A percentile compares a stretch with the other conserved stretches of the same genome.
These are phyloP conservation scores for Populus hybrid DNA, from an alignment of 441 rosid genomes.

Conservation along the genomic window DNA sequence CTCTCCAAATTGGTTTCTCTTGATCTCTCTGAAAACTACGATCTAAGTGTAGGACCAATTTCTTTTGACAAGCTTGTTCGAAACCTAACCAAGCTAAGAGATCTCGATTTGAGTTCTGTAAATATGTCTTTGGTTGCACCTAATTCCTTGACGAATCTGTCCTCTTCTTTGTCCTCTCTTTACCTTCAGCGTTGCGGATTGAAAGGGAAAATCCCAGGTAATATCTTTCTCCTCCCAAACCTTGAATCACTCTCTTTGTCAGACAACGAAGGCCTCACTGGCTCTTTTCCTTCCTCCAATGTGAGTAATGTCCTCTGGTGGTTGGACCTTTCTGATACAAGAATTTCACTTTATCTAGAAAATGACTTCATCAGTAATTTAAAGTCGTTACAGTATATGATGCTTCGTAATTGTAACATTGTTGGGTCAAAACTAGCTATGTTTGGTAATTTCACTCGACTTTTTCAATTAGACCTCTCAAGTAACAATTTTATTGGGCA, in stretches of 20 bases:
- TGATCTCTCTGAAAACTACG: not conserved
- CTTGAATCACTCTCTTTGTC: fast-evolving
- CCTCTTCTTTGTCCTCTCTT: too few relatives aligned
- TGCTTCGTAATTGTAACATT: not conserved
- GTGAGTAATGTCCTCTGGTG: not conserved
- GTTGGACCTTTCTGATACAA: not conserved
- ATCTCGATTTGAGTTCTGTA: too few relatives aligned
- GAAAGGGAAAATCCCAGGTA: too few relatives aligned
- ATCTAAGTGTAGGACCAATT: not conserved
- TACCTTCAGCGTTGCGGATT: too few relatives aligned
- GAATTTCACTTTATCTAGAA: not conserved
- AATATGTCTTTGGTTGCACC: too few relatives aligned
- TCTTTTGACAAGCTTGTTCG: not conserved
- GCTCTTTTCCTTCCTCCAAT: not conserved
- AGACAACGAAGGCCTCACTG: too few relatives aligned
- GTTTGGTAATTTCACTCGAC: not conserved
- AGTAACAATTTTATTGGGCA: not conserved
- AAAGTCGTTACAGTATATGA: not conserved
- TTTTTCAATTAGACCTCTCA: not conserved
- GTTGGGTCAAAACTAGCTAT: conserved; percentile 16
- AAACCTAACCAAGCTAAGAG: too few relatives aligned
- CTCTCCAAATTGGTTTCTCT: not conserved
- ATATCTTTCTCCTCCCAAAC: too few relatives aligned
- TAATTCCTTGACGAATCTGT: too few relatives aligned
- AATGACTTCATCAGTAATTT: not conserved